A percentile compares a stretch with the other conserved stretches of the same genome.
phyloP scores from a whole-genome alignment of 2,329 filamentous ascomycete species.

The Trichothecium roseum region DNA sequence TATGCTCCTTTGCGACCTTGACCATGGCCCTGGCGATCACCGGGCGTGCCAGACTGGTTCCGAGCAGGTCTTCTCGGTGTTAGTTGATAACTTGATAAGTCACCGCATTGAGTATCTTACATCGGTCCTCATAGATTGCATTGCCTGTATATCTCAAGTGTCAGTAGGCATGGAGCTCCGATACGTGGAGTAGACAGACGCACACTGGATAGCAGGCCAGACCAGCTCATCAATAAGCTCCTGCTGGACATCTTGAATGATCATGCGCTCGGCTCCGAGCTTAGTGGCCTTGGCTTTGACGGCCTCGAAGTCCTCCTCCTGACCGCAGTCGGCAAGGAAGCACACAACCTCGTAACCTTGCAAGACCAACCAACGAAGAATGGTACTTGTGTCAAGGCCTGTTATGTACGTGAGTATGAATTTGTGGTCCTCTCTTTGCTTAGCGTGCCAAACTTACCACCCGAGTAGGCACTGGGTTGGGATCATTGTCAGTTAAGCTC shows the following conservation, averaged over 20 bases:
- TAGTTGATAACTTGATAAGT: conserved; percentile 3
- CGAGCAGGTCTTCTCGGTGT: conserved; percentile 15
- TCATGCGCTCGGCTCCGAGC: conserved; percentile 22
- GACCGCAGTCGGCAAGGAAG: conserved; percentile 55
- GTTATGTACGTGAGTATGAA: conserved; percentile 4
- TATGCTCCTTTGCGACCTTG: conserved; percentile 22
- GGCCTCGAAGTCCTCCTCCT: conserved; percentile 59
- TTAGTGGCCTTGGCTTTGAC: conserved; percentile 52
- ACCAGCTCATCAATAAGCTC: conserved; percentile 69
- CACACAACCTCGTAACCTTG: conserved; percentile 12
- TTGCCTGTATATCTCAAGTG: conserved; percentile 18
- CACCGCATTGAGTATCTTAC: conserved; percentile 5
- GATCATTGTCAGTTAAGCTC: conserved; percentile 7
- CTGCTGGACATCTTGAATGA: conserved; percentile 49
- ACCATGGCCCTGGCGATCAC: conserved; percentile 56
- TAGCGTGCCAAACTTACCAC: conserved; percentile 8
- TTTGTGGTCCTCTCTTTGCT: neutral
- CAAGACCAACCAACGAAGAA: conserved; percentile 6
- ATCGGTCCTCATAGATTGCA: conserved; percentile 48
- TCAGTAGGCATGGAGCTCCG: neutral
- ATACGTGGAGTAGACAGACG: neutral
- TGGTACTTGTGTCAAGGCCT: conserved; percentile 12
- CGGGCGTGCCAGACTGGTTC: conserved; percentile 50
- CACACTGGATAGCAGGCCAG: conserved; percentile 62
- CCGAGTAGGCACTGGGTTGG: conserved; percentile 12